Base-by-base conservation (phyloP, 1,139 yeast species). In the Hyphopichia burtonii region DNA sequence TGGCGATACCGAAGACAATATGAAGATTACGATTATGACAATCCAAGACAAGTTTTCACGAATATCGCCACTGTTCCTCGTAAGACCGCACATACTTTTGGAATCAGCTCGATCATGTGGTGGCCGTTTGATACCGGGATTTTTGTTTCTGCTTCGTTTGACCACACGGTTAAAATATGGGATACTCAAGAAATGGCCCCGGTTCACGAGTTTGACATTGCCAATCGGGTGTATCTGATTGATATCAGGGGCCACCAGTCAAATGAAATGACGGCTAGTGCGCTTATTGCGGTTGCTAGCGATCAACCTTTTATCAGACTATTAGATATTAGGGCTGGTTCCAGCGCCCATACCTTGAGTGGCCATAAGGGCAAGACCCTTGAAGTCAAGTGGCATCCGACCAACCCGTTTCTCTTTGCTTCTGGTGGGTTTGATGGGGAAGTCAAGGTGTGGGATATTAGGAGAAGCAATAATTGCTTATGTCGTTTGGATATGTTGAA, bases 121-220 rank as follows among this genome's bases (percentile, higher is more conserved):
- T 91, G 96, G 93, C 91, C 95, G 0, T 70, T 70, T 41, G 98
- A 91, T 59, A 81, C 83, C 20, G 97, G 96, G 1, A 75, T 91
- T 81, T 90, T 90, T 65, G 74, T 89, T 10, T 76, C 90, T 2
- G 81, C 90, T 0, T 87, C 96, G 0, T 88, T 83, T 57, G 98
- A 91, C 57, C 82, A 80, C 45, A 75, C 80, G 0, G 78, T 90
- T 23, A 86, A 84, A 48, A 72, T 89, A 0, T 91, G 96, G 96
- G 96, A 89, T 56, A 77, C 96, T 0, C 76, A 77, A 45, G 68
- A 76, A 22, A 64, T 87, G 49, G 64, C 67, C 12, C 79, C 82
- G 11, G 96, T 82, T 0, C 88, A 86, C 52, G 62, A 78, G 2
- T 86, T 88, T 52, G 75, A 82, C 44, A 47, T 82, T 49, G 72